Conservation (phyloP, 2,329 filamentous ascomycete species). For the Ceratocystiopsis sp. region DNA sequence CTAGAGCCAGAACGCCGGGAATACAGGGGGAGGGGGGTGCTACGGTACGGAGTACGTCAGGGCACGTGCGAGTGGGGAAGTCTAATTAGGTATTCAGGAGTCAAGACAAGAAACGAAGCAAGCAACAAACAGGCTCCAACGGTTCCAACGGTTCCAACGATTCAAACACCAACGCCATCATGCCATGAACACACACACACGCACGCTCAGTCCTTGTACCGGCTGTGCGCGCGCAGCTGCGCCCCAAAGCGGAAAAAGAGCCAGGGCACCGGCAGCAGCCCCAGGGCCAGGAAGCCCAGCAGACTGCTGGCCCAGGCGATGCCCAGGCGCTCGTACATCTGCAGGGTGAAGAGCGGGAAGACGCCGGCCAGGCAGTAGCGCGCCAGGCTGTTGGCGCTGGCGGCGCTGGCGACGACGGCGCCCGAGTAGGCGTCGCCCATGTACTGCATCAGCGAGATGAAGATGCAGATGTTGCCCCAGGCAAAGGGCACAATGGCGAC, state of each 20-base stretch:
- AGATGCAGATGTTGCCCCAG: slow-evolving; percentile 43
- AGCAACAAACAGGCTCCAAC: too few species aligned
- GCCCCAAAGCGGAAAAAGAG: slow-evolving; percentile 32
- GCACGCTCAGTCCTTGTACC: slow-evolving; percentile 16
- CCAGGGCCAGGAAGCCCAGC: slow-evolving; percentile 28
- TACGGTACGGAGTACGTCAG: not conserved
- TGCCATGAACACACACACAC: too few species aligned
- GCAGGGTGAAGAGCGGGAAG: slow-evolving; percentile 44
- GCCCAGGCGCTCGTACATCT: slow-evolving; percentile 29
- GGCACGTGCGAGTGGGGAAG: too few species aligned
- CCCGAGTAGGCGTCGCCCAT: slow-evolving; percentile 38
- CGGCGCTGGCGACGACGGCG: slow-evolving; percentile 36
- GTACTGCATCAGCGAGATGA: slow-evolving; percentile 35
- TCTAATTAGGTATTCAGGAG: too few species aligned
- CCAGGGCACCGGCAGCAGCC: slow-evolving; percentile 34
- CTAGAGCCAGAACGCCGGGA: too few species aligned
- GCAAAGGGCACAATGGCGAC: slow-evolving; percentile 38
- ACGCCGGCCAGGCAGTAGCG: slow-evolving; percentile 37
- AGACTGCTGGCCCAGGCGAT: slow-evolving; percentile 30
- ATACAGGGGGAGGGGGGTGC: too few species aligned
- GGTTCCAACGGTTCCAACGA: too few species aligned
- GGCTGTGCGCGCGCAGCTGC: slow-evolving; percentile 21
- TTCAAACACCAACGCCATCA: too few species aligned
- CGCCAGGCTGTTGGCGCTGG: slow-evolving; percentile 40
- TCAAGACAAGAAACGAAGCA: too few species aligned